Evolutionary conservation across 2,329 filamentous ascomycete species (phyloP), one percentile per base, ranked within the genome.

Genomic region (Hawksworthiomyces lignivorus): DNA sequence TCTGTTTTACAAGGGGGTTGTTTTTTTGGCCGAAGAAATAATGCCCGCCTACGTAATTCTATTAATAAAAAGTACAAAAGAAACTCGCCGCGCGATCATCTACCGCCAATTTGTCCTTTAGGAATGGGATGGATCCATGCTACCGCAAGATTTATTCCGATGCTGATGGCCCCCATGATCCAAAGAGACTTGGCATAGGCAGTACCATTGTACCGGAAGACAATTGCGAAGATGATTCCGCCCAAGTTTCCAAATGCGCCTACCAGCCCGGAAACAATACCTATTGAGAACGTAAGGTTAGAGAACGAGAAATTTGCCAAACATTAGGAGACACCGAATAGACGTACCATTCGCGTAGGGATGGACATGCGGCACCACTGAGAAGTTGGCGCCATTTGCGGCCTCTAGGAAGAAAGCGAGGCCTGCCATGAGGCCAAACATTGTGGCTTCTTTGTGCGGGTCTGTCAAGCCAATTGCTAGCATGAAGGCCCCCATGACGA

Each of bases 321-420:
- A 9, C 20, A 7, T 10, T 3, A 33, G 12, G 8, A 19, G 30
- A 8, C 9, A 19, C 5, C 4, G 20, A 18, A 10, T 10, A 8
- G 30, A 34, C 32, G 4, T 14, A 34, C 32, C 32, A 22, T 94
- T 94, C 43, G 87, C 84, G 46, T 73, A 74, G 1, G 87, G 85
- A 61, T 88, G 83, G 1, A 94, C 82, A 57, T 95, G 88, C 4
- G 87, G 87, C n/a, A 94, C 82, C 6, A 94, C 72, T 0, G 85
- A 78, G 61, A 90, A 95, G 64, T 85, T 90, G 24, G 85, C 80
- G 1, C 88, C 88, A 56, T 94, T 95, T 28, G 80, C 80, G 2
- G 83, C 86, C 59, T 94, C 87, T 29, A 88, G 64, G 67, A 94
- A 94, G 57, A 94, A 72, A 1, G 84, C 85, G 66, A 90, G 73